These are phyloP conservation scores for Sporisorium scitamineum DNA, from an alignment of 1,284 basidiomycete genomes.

Conservation along the genomic window DNA sequence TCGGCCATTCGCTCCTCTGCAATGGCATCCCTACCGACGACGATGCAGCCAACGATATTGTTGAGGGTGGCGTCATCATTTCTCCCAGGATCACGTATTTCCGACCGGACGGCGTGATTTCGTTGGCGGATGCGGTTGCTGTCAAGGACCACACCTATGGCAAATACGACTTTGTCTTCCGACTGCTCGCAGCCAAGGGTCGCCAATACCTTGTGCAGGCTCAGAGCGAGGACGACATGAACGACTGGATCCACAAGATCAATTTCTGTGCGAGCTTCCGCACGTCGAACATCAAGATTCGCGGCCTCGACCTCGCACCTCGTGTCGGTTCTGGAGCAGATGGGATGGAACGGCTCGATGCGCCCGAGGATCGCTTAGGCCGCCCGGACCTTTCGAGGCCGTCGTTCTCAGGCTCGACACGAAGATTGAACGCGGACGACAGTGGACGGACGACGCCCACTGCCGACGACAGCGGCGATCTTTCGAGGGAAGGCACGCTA, in stretches of 20 bases:
- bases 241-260: constrained; percentile 90
- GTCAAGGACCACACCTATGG: constrained; percentile 56
- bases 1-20: constrained; percentile 46
- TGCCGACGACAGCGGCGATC: constrained; percentile 26
- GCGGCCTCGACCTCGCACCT: constrained; percentile 71
- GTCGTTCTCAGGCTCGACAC: constrained; percentile 31
- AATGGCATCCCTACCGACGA: constrained; percentile 41
- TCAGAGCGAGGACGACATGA: constrained; percentile 79
- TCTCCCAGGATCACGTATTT: constrained; percentile 76
- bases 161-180: constrained; percentile 80
- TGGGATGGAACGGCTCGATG: constrained; percentile 63
- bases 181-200: constrained; percentile 75
- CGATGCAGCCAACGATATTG: constrained; percentile 13
- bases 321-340: constrained; percentile 20
- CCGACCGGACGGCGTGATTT: constrained; percentile 87
- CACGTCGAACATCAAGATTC: constrained; percentile 85
- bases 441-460: constrained; percentile 34
- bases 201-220: constrained; percentile 86
- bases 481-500: constrained; percentile 14
- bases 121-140: constrained; percentile 72
- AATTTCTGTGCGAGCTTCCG: constrained; percentile 96
- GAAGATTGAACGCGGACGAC: constrained; percentile 16
- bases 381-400: constrained; percentile 14
- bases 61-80: constrained; percentile 67
- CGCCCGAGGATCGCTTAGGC: constrained; percentile 30